Evolutionary conservation across 1,139 yeast genomes (phyloP).

Genomic region (Saccharomycopsis hybrid): DNA sequence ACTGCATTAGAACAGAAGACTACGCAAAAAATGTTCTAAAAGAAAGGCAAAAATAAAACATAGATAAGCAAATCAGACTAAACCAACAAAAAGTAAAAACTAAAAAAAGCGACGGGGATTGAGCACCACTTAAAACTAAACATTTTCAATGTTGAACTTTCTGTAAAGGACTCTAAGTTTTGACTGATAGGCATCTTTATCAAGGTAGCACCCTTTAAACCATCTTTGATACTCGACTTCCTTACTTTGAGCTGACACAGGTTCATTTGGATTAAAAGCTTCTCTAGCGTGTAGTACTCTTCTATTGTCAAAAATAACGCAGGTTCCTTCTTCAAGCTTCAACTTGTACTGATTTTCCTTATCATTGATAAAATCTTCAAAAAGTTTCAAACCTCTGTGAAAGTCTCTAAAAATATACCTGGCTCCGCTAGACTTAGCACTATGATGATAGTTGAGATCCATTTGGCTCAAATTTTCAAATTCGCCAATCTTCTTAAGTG

Average conservation of each 20-base stretch:
- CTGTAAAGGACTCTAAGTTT: conserved; percentile 36
- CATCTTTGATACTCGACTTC: conserved; percentile 38
- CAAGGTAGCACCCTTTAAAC: conserved; percentile 75
- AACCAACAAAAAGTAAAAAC: too few species aligned
- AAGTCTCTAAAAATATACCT: conserved; percentile 44
- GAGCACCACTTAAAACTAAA: background rate
- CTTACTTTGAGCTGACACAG: conserved; percentile 35
- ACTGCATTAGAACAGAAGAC: too few species aligned
- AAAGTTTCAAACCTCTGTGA: conserved; percentile 49
- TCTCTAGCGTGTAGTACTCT: conserved; percentile 66
- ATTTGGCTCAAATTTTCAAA: conserved; percentile 17
- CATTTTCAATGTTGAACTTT: conserved; percentile 2
- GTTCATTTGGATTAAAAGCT: conserved; percentile 32
- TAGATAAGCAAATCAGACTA: too few species aligned
- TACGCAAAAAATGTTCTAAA: too few species aligned
- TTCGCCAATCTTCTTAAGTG: conserved; percentile 26
- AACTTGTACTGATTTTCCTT: conserved; percentile 49
- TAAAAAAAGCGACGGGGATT: too few species aligned
- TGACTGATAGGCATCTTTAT: conserved; percentile 65
- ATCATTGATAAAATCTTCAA: conserved; percentile 53
- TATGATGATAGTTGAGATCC: conserved; percentile 19
- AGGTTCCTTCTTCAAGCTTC: conserved; percentile 54
- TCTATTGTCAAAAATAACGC: conserved; percentile 69
- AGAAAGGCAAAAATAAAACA: too few species aligned
- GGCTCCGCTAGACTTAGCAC: conserved; percentile 30